Conservation (phyloP, 1,284 basidiomycete species). For the Cutaneotrichosporon mucoides region DNA sequence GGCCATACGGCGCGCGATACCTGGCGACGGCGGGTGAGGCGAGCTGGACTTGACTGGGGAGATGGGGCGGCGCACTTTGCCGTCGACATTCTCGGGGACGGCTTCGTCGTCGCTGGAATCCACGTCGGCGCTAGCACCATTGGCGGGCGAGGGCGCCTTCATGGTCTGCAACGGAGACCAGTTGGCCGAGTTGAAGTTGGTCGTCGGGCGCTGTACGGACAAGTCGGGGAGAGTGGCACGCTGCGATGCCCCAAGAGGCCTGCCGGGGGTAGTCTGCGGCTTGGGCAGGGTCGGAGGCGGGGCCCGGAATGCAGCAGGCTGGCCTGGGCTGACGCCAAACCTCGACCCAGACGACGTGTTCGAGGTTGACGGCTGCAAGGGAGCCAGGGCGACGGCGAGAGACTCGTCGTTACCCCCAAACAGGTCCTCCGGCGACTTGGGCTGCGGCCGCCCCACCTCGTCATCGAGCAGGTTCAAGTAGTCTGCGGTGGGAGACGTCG, state of each 20-base stretch:
- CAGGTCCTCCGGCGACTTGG: constrained; percentile 3
- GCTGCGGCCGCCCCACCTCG: constrained; percentile 2
- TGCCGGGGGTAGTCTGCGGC: constrained; percentile 5
- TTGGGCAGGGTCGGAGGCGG: constrained; percentile 16
- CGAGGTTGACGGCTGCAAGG: constrained; percentile 11
- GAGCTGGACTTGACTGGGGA: not conserved
- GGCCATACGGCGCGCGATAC: constrained; percentile 9
- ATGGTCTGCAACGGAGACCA: constrained; percentile 32
- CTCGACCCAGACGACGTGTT: constrained; percentile 9
- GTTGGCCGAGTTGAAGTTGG: constrained; percentile 33
- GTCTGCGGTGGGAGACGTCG: constrained; percentile 14
- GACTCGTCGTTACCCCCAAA: constrained; percentile 17
- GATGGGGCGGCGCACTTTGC: not conserved
- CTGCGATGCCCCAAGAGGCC: constrained; percentile 16
- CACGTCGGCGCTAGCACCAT: constrained; percentile 1
- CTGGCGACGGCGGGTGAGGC: constrained; percentile 10
- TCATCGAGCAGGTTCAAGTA: constrained; percentile 15
- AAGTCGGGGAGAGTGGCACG: constrained; percentile 17
- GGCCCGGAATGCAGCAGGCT: constrained; percentile 14
- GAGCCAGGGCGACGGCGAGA: constrained; percentile 4
- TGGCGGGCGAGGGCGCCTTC: constrained; percentile 4
- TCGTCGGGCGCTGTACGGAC: constrained; percentile 10
- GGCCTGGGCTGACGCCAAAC: constrained; percentile 8
- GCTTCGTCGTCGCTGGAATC: constrained; percentile 40
- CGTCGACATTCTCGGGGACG: constrained; percentile 27